These are phyloP conservation scores for Grigorovia humatica DNA, from an alignment of 805 yeast species.

Conservation along the genomic window DNA sequence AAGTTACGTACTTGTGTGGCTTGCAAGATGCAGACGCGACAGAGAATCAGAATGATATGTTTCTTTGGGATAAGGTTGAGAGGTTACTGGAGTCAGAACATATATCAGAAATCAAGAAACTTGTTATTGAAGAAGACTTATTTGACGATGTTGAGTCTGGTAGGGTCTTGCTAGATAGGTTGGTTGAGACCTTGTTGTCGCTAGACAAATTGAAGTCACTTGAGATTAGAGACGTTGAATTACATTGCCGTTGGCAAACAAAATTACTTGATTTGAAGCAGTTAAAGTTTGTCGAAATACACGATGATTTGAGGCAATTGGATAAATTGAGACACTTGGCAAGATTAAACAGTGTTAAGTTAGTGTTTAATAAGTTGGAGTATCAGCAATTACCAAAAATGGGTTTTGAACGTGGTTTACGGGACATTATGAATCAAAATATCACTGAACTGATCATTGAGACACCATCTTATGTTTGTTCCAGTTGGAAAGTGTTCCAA, in stretches of 20 bases:
- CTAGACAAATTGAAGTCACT: slow-evolving; percentile 17
- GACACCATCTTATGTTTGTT: slow-evolving; percentile 24
- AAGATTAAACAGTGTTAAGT: neutral
- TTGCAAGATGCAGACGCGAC: slow-evolving; percentile 27
- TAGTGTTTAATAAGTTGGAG: neutral
- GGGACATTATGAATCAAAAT: neutral
- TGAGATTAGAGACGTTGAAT: slow-evolving; percentile 13
- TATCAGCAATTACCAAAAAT: neutral
- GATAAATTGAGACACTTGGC: neutral
- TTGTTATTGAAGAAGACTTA: slow-evolving; percentile 27
- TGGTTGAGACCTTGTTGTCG: slow-evolving; percentile 16
- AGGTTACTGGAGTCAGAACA: slow-evolving; percentile 32
- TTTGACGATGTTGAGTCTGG: slow-evolving; percentile 22
- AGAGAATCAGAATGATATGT: slow-evolving; percentile 29
- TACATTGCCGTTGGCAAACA: slow-evolving; percentile 8
- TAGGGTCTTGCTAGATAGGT: slow-evolving; percentile 5
- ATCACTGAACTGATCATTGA: slow-evolving; percentile 13
- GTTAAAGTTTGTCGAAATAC: slow-evolving; percentile 9
- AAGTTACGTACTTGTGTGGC: slow-evolving; percentile 33
- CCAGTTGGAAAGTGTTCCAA: slow-evolving; percentile 30
- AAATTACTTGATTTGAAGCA: slow-evolving; percentile 5
- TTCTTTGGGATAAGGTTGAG: slow-evolving; percentile 32
- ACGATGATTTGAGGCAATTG: neutral
- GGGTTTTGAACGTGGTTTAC: neutral
- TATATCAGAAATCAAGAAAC: slow-evolving; percentile 25